Percentiles rank a stretch among this genome's conserved stretches.
Evolutionary conservation across 1,284 basidiomycete species (phyloP).

Genomic region (Heterobasidion parviporum): DNA sequence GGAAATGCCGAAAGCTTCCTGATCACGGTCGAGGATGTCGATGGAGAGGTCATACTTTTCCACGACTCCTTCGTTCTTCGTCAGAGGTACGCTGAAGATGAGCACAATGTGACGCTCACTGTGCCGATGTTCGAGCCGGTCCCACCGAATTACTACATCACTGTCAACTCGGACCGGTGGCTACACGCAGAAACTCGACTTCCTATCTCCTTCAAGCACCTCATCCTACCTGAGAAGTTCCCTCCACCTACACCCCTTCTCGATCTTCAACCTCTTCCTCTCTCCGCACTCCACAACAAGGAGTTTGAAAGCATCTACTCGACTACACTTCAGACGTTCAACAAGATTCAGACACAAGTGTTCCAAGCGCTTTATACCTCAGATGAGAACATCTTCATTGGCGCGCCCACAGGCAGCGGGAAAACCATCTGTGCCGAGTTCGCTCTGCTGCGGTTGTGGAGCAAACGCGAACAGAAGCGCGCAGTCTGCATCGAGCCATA

Average conservation of each 20-base stretch:
- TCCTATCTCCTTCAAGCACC: slow-evolving; percentile 96
- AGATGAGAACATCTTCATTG: slow-evolving; percentile 94
- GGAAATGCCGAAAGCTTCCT: slow-evolving; percentile 85
- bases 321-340: slow-evolving; percentile 75
- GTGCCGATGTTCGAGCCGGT: slow-evolving; percentile 96
- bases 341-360: slow-evolving; percentile 99
- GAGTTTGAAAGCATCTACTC: slow-evolving; percentile 86
- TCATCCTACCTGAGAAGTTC: slow-evolving; percentile 97
- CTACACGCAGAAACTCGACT: slow-evolving; percentile 90
- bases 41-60: slow-evolving; percentile 93
- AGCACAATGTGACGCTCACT: slow-evolving; percentile 91
- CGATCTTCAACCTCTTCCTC: slow-evolving; percentile 86
- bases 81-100: slow-evolving; percentile 86
- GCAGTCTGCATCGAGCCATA: slow-evolving; percentile 96
- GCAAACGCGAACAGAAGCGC: slow-evolving; percentile 72
- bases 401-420: slow-evolving; percentile 93
- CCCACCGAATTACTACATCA: slow-evolving; percentile 97
- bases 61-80: slow-evolving; percentile 90
- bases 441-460: slow-evolving; percentile 88
- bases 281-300: slow-evolving; percentile 87
- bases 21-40: slow-evolving; percentile 94
- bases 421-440: slow-evolving; percentile 98
- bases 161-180: slow-evolving; percentile 93
- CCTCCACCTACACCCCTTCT: slow-evolving; percentile 88
- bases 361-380: slow-evolving; percentile 97